Percentiles rank a stretch among this genome's conserved stretches.
phyloP scores from a whole-genome alignment of 148 eudicot genomes.

The Silene uniflora region DNA sequence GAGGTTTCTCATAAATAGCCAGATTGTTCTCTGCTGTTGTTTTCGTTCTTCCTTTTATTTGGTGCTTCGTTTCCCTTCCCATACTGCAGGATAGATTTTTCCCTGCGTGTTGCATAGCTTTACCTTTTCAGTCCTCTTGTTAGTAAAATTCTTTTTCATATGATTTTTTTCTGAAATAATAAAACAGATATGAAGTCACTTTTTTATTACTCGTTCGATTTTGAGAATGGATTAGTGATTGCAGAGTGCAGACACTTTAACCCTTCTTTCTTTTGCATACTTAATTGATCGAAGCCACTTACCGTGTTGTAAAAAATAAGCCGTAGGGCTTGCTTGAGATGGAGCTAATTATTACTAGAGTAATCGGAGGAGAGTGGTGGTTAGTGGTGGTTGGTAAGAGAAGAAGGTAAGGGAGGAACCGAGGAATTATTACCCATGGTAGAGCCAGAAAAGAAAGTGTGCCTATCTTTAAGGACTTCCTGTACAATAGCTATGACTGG shows the following conservation, averaged over 20 bases:
- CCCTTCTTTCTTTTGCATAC: not conserved
- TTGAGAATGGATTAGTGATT: not conserved
- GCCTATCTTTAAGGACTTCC: not conserved
- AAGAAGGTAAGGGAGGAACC: no score
- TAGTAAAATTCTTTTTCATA: not conserved
- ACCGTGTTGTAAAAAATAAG: not conserved
- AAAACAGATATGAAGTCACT: not conserved
- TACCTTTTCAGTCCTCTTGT: not conserved
- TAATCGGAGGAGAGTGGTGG: no score
- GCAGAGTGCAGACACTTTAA: not conserved
- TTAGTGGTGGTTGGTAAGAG: no score
- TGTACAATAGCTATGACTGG: no score
- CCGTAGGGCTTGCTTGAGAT: not conserved
- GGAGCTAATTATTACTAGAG: no score
- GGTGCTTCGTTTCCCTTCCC: not conserved
- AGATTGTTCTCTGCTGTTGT: no score
- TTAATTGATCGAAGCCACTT: not conserved
- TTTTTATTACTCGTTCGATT: no score
- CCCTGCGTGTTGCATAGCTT: not conserved
- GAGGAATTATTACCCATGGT: no score
- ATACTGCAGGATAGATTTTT: not conserved
- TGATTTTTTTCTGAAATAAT: not conserved
- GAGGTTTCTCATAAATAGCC: no score
- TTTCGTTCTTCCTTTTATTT: no score
- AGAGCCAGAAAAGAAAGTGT: no score